Conservation (phyloP, 768 basidiomycete genomes). For the Pleurotus giganteus region DNA sequence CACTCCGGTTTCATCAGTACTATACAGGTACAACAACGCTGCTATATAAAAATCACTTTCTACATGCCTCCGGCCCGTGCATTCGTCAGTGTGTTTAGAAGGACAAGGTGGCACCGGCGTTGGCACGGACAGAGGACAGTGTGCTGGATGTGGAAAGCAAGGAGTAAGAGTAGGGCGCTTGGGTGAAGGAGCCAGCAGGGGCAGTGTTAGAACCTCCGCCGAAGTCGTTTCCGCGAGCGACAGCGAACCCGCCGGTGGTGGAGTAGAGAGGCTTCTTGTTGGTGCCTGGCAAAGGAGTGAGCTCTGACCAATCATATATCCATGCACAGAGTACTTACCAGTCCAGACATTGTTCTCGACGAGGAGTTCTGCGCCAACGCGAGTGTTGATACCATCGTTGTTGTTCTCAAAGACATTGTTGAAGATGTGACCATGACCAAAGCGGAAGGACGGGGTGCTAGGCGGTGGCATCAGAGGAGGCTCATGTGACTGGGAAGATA, state of each 20-base stretch:
- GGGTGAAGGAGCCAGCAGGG: slow-evolving; percentile 27
- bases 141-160: slow-evolving; percentile 20
- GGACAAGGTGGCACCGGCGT: slow-evolving; percentile 25
- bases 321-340: slow-evolving; percentile 17
- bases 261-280: slow-evolving; percentile 37
- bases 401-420: slow-evolving; percentile 44
- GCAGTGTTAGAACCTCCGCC: slow-evolving; percentile 28
- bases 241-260: slow-evolving; percentile 41
- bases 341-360: slow-evolving; percentile 48
- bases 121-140: slow-evolving; percentile 19
- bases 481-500: background rate
- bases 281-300: no score
- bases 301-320: background rate
- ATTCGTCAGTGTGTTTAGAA: background rate
- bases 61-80: background rate
- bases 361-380: slow-evolving; percentile 43
- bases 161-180: slow-evolving; percentile 25
- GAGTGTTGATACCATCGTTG: slow-evolving; percentile 43
- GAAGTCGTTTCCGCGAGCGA: slow-evolving; percentile 32
- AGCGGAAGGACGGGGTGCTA: slow-evolving; percentile 46
- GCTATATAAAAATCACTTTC: background rate
- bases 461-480: slow-evolving; percentile 16
- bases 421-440: slow-evolving; percentile 45
- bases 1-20: background rate
- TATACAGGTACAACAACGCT: background rate